Conservation (phyloP, 768 basidiomycete species). For the Aureoboletus auriporus region DNA sequence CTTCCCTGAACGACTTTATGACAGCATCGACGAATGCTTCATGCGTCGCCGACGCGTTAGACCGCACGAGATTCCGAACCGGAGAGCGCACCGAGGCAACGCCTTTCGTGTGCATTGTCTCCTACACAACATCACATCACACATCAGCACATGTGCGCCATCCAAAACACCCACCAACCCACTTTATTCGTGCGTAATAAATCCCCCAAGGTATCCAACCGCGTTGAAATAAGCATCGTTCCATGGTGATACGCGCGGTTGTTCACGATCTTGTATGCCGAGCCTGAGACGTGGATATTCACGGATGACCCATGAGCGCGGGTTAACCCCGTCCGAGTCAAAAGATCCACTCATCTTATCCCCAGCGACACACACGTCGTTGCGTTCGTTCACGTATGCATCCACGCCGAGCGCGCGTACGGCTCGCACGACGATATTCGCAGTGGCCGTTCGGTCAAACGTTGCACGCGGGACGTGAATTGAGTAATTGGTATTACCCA, state of each 20-base stretch:
- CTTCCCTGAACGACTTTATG: constrained; percentile 57
- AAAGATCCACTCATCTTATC: constrained; percentile 77
- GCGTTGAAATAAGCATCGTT: constrained; percentile 93
- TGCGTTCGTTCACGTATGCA: constrained; percentile 81
- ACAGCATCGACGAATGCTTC: constrained; percentile 69
- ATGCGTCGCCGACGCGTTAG: constrained; percentile 52
- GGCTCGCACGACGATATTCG: constrained; percentile 72
- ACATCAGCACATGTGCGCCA: not conserved
- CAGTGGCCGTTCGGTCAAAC: constrained; percentile 78
- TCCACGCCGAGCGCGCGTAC: constrained; percentile 71
- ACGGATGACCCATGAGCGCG: not conserved
- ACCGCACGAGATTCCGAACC: constrained; percentile 75
- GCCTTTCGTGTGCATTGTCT: constrained; percentile 76
- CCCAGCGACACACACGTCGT: constrained; percentile 81
- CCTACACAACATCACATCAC: constrained; percentile 38
- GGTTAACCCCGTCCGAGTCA: not conserved
- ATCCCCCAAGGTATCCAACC: constrained; percentile 66
- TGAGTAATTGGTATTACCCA: constrained; percentile 97
- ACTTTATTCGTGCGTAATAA: constrained; percentile 68
- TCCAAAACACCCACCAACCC: constrained; percentile 8
- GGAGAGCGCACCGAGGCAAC: constrained; percentile 91
- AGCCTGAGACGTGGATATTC: constrained; percentile 80
- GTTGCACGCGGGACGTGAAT: constrained; percentile 79
- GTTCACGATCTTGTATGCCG: constrained; percentile 93
- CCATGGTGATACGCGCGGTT: constrained; percentile 95